Evolutionary conservation across 495 filamentous ascomycete species (phyloP).

Genomic region (Tuber indicum): DNA sequence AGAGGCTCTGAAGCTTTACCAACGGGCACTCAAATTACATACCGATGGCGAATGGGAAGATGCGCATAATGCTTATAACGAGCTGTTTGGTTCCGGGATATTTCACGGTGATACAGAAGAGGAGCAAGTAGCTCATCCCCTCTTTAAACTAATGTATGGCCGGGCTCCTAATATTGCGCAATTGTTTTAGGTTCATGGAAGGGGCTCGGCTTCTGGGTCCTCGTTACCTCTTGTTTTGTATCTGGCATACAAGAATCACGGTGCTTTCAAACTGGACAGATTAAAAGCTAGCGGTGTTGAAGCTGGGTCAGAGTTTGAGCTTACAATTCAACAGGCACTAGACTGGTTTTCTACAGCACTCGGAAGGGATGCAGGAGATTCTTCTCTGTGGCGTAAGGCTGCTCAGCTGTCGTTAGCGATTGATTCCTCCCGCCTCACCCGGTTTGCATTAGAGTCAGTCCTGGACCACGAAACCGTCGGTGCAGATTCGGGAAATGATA

Average conservation of each 20-base stretch:
- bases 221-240: slow-evolving; percentile 80
- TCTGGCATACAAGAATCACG: slow-evolving; percentile 90
- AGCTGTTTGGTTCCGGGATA: slow-evolving; percentile 83
- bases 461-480: slow-evolving; percentile 69
- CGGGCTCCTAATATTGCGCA: not conserved
- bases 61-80: slow-evolving; percentile 74
- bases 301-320: slow-evolving; percentile 37
- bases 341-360: slow-evolving; percentile 50
- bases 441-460: slow-evolving; percentile 87
- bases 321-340: slow-evolving; percentile 33
- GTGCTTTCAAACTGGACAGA: slow-evolving; percentile 75
- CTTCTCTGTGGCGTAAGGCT: slow-evolving; percentile 86
- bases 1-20: slow-evolving; percentile 92
- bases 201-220: slow-evolving; percentile 31
- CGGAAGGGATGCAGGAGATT: slow-evolving; percentile 83
- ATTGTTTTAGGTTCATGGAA: slow-evolving; percentile 31
- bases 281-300: slow-evolving; percentile 48
- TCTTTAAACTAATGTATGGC: not conserved
- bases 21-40: slow-evolving; percentile 84
- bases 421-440: slow-evolving; percentile 65
- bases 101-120: slow-evolving; percentile 51
- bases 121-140: slow-evolving; percentile 42
- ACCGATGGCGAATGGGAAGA: slow-evolving; percentile 76
- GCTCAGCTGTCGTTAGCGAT: slow-evolving; percentile 70
- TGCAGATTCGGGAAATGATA: slow-evolving; percentile 62